Base-by-base conservation (phyloP, 805 yeast species). In the Saturnispora besseyi region DNA sequence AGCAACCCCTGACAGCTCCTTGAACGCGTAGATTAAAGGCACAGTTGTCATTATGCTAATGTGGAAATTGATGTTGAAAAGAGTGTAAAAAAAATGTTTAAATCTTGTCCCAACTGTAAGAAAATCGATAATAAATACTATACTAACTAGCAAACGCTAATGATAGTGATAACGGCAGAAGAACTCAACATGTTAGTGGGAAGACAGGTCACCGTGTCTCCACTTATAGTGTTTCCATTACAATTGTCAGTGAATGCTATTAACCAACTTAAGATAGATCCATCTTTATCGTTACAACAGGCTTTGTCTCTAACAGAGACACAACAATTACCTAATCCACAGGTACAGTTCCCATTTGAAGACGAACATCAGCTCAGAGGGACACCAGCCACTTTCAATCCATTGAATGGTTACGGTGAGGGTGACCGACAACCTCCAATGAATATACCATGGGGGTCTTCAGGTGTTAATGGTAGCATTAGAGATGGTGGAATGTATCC, bases 21-120 rank as follows among this genome's bases (percentile, higher is more conserved):
- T 93, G 65, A 93, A 91, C 46, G 96, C 87, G 74, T 87, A 90
- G 47, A 91, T 84, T 53, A 88, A 81, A 18, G 99, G 98, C 24
- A 89, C 96, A 5, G 96, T 86, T 3, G 96, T 87, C 50, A 48
- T 48, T 42, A 36, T 26, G 29, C 29, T 8, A 26, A 26, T 26
- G 29, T 26, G 9, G 29, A 26, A 26, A 26, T 6, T 18, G 11
- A 6, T 13, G 31, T 30, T 12, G 41, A 30, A 34, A 21, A 31
- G 34, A 31, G n/a, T 12, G 6, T 26, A 8, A 26, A 26, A 26
- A 26, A 26, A 8, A 26, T 26, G 6, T 26, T 26, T 26, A 26
- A 6, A 6, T 26, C 29, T 26, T 26, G 29, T 26, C 29, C 29
- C 29, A 6, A 8, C 29, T 26, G 9, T 26, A 5, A 26, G 9